Evolutionary conservation across 1,284 basidiomycete genomes (phyloP).

Genomic region (Ceratobasidium sp.): DNA sequence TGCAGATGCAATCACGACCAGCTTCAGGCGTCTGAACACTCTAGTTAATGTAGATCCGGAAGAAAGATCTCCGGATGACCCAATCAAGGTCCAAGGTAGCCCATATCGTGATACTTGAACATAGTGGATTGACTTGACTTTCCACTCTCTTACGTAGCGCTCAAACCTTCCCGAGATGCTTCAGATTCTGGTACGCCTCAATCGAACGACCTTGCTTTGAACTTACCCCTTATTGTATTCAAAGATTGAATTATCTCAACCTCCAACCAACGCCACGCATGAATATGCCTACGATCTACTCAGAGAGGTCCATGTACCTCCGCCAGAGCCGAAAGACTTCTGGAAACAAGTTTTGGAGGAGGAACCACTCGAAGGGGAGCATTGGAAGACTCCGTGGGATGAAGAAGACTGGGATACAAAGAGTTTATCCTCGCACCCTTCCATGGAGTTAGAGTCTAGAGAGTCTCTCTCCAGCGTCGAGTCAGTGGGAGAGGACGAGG

Average conservation of each 20-base stretch:
- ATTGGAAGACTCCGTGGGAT: conserved; percentile 43
- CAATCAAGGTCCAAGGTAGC: conserved; percentile 59
- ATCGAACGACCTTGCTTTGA: conserved; percentile 1
- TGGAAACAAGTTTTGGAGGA: conserved; percentile 65
- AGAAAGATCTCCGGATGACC: conserved; percentile 65
- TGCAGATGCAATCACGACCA: conserved; percentile 62
- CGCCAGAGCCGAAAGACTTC: conserved; percentile 46
- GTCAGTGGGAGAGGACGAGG: conserved; percentile 17
- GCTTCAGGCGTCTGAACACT: conserved; percentile 58
- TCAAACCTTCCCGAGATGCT: conserved; percentile 69
- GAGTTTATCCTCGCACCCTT: conserved; percentile 35
- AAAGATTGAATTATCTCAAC: conserved; percentile 63
- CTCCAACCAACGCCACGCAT: conserved; percentile 58
- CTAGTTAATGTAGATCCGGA: conserved; percentile 52
- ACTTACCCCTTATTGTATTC: conserved; percentile 9
- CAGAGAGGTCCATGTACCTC: conserved; percentile 57
- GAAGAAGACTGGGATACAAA: conserved; percentile 31
- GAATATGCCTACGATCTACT: conserved; percentile 60
- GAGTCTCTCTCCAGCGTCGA: conserved; percentile 14
- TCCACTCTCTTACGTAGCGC: conserved; percentile 50
- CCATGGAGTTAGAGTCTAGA: conserved; percentile 26
- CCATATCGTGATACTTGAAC: conserved; percentile 26
- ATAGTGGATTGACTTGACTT: conserved; percentile 20
- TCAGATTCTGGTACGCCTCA: conserved; percentile 65
- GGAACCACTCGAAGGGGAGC: conserved; percentile 46